These are phyloP conservation scores for Exserohilum rostratum DNA, from an alignment of 2,329 filamentous ascomycete species.

Conservation along the genomic window DNA sequence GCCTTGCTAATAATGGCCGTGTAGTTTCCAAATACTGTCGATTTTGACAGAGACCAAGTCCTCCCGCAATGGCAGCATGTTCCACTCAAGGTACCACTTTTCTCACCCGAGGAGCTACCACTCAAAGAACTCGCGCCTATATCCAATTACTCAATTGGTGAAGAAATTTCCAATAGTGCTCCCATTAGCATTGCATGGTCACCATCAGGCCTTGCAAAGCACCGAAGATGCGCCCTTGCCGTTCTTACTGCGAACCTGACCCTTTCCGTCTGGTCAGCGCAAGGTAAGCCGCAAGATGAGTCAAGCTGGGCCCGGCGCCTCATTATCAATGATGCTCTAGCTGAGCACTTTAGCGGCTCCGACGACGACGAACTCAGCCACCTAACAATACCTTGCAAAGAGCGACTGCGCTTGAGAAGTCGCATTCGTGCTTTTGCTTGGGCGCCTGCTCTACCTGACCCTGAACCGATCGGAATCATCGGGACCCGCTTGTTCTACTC, in stretches of 20 bases:
- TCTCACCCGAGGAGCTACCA: constrained; percentile 57
- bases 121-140: constrained; percentile 54
- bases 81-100: constrained; percentile 58
- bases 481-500: constrained; percentile 37
- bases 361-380: constrained; percentile 21
- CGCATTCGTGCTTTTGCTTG: constrained; percentile 53
- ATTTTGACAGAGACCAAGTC: constrained; percentile 35
- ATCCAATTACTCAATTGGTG: constrained; percentile 60
- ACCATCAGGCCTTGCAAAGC: constrained; percentile 60
- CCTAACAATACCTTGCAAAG: constrained; percentile 28
- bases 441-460: constrained; percentile 37
- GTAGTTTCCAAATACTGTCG: constrained; percentile 44
- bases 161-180: constrained; percentile 62
- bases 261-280: constrained; percentile 62
- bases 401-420: constrained; percentile 44
- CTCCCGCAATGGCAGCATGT: constrained; percentile 46
- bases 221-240: constrained; percentile 60
- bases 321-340: constrained; percentile 59
- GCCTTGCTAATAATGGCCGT: constrained; percentile 13
- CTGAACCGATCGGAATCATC: constrained; percentile 17
- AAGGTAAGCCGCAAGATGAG: constrained; percentile 49
- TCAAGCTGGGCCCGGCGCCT: constrained; percentile 59
- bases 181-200: constrained; percentile 63
- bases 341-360: constrained; percentile 43
- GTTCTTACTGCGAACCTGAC: constrained; percentile 63